phyloP scores from a whole-genome alignment of 257 asterid genomes.

The Solanum stenotomum region DNA sequence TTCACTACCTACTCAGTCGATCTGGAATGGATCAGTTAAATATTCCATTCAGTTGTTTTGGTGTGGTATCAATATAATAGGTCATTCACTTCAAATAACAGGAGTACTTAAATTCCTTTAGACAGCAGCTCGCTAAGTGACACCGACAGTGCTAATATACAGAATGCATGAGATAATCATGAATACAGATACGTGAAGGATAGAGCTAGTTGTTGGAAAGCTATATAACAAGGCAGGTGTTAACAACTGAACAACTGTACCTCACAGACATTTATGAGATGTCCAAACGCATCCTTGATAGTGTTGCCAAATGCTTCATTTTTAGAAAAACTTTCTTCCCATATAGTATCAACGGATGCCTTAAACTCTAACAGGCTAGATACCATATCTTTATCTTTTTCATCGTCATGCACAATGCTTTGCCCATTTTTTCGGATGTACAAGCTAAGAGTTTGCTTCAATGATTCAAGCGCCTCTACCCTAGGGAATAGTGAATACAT shows the following conservation, averaged over 20 bases:
- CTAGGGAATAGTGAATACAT: slow-evolving; percentile 65
- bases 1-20: neutral
- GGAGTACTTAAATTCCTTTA: neutral
- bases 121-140: neutral
- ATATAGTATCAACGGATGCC: slow-evolving; percentile 73
- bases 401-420: slow-evolving; percentile 83
- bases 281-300: slow-evolving; percentile 92
- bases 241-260: neutral
- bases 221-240: neutral
- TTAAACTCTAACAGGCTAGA: slow-evolving; percentile 78
- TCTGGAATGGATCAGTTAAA: neutral
- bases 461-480: slow-evolving; percentile 74
- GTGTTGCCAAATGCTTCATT: slow-evolving; percentile 89
- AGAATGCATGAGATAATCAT: neutral
- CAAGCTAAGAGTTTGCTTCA: slow-evolving; percentile 71
- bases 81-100: neutral
- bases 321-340: slow-evolving; percentile 83
- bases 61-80: neutral
- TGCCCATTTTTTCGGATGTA: slow-evolving; percentile 86
- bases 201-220: neutral
- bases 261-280: slow-evolving; percentile 74
- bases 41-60: neutral
- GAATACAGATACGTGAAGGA: neutral
- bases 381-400: slow-evolving; percentile 98
- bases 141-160: neutral